phyloP scores from a whole-genome alignment of 1,139 yeast genomes.

The Candida mesenterica region DNA sequence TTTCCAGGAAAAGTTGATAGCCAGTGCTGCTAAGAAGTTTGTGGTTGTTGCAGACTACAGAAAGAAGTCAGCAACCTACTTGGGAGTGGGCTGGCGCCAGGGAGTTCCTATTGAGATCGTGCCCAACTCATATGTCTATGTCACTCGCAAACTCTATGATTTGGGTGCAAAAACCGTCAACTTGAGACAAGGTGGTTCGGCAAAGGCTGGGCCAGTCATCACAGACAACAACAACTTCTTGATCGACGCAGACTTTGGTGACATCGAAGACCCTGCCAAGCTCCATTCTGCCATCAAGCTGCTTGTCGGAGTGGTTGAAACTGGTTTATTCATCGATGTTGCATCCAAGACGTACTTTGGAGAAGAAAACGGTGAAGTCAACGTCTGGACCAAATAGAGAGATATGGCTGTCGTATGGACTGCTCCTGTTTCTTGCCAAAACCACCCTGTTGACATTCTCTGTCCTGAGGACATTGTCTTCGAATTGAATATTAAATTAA shows the following conservation, averaged over 20 bases:
- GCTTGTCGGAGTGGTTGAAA: constrained; percentile 93
- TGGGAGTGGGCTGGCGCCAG: constrained; percentile 82
- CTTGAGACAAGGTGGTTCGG: constrained; percentile 82
- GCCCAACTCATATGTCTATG: constrained; percentile 82
- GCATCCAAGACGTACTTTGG: constrained; percentile 89
- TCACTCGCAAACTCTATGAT: constrained; percentile 55
- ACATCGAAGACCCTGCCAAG: constrained; percentile 55
- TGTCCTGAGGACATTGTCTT: too few relatives aligned
- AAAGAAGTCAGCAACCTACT: constrained; percentile 60
- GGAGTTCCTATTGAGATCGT: constrained; percentile 97
- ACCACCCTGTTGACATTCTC: too few relatives aligned
- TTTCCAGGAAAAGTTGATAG: constrained; percentile 94
- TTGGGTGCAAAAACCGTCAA: constrained; percentile 67
- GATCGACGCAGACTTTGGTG: constrained; percentile 91
- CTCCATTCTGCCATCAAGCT: constrained; percentile 68
- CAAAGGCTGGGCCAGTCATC: constrained; percentile 97
- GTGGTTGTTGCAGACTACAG: constrained; percentile 91
- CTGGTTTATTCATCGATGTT: constrained; percentile 77
- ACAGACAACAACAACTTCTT: constrained; percentile 95
- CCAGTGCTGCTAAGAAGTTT: constrained; percentile 72
- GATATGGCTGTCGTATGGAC: too few relatives aligned
- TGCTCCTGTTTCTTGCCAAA: too few relatives aligned
- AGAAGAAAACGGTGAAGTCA: constrained; percentile 67
- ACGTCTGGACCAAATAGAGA: constrained; percentile 15
- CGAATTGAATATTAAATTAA: background rate